Percentiles rank a stretch among this genome's conserved stretches.
Conservation (phyloP, 441 rosid species). For the Daphne laureola region DNA sequence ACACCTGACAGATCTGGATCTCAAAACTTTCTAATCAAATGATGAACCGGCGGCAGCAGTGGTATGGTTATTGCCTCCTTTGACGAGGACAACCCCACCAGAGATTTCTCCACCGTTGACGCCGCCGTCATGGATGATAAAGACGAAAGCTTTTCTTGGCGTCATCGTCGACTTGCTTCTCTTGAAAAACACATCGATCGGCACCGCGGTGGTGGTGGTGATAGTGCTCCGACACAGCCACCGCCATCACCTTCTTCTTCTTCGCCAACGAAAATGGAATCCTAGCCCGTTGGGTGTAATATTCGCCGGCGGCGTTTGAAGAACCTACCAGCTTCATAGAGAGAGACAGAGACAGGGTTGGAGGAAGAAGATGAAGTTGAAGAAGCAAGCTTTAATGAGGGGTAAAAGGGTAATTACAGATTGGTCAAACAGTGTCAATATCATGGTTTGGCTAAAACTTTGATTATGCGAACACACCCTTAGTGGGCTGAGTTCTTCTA, state of each 20-base stretch:
- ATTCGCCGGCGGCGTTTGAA: constrained; percentile 16
- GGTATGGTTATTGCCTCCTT: constrained; percentile 35
- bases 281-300: constrained; percentile 31
- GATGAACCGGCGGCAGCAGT: constrained; percentile 38
- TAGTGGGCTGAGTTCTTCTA: too few species aligned
- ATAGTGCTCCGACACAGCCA: constrained; percentile 21
- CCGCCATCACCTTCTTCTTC: constrained; percentile 57
- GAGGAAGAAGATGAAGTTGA: constrained; percentile 28
- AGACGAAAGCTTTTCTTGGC: constrained; percentile 27
- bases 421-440: too few species aligned
- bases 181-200: constrained; percentile 43
- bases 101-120: constrained; percentile 20
- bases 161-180: constrained; percentile 77
- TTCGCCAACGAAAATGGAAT: constrained; percentile 68
- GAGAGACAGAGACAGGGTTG: constrained; percentile 33
- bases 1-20: constrained; percentile 97
- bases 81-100: constrained; percentile 37
- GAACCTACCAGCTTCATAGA: constrained; percentile 30
- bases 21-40: constrained; percentile 73
- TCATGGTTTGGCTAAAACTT: too few species aligned
- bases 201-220: constrained; percentile 10
- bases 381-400: too few species aligned
- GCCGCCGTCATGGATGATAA: constrained; percentile 6
- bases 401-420: too few species aligned
- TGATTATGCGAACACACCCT: too few species aligned